phyloP scores from a whole-genome alignment of 1,284 basidiomycete genomes.

The Pyrrhoderma noxium region DNA sequence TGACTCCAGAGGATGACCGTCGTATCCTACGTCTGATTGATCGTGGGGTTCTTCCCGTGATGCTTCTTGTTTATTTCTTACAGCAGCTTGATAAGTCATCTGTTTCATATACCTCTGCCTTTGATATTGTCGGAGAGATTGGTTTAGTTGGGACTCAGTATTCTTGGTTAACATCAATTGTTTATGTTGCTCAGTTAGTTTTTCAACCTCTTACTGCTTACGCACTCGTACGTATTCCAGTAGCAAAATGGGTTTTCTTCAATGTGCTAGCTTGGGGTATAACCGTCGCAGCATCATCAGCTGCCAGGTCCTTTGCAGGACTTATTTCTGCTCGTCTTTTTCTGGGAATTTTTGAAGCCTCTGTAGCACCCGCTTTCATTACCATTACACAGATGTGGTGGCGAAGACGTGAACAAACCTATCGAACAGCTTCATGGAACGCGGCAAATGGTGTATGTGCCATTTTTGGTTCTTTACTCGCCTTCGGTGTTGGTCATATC shows the following conservation, averaged over 20 bases:
- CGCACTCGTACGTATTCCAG: slow-evolving; percentile 35
- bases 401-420: slow-evolving; percentile 38
- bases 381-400: slow-evolving; percentile 40
- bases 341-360: slow-evolving; percentile 38
- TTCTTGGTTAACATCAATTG: slow-evolving; percentile 38
- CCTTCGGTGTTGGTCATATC: slow-evolving; percentile 38
- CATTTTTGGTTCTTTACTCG: slow-evolving; percentile 32
- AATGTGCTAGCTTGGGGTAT: slow-evolving; percentile 35
- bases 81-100: slow-evolving; percentile 35
- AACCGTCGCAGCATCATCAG: no score
- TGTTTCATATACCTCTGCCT: slow-evolving; percentile 38
- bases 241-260: slow-evolving; percentile 37
- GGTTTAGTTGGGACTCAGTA: slow-evolving; percentile 38
- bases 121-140: slow-evolving; percentile 33
- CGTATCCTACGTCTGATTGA: slow-evolving; percentile 35
- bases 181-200: slow-evolving; percentile 39
- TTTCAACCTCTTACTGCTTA: slow-evolving; percentile 40
- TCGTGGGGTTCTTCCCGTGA: slow-evolving; percentile 34
- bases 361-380: slow-evolving; percentile 23
- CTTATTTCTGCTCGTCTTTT: slow-evolving; percentile 31
- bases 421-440: slow-evolving; percentile 35
- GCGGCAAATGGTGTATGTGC: slow-evolving; percentile 1
- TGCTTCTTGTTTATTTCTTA: slow-evolving; percentile 36
- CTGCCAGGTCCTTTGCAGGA: no score
- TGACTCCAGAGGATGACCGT: slow-evolving; percentile 31